These are phyloP conservation scores for Apiotrichum siamense DNA, from an alignment of 1,284 basidiomycete species.

Conservation along the genomic window DNA sequence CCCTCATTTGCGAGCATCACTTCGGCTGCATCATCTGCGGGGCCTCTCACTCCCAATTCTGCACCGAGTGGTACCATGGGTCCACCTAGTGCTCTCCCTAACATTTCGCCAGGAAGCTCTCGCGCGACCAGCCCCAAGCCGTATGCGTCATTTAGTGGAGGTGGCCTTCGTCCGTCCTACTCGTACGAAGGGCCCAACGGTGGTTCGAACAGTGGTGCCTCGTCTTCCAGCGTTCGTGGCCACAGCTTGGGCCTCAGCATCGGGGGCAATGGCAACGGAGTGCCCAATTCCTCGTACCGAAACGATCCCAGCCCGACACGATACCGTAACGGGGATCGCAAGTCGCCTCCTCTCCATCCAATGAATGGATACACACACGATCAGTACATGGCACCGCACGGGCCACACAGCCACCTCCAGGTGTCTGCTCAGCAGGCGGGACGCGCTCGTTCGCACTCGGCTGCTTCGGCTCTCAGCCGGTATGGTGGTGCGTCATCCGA, in stretches of 20 bases:
- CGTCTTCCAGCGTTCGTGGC: background rate
- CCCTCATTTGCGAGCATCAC: slow-evolving; percentile 11
- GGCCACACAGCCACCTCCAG: background rate
- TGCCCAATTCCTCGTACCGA: slow-evolving; percentile 1
- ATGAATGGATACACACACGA: slow-evolving; percentile 6
- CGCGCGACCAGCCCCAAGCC: slow-evolving; percentile 8
- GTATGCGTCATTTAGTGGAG: background rate
- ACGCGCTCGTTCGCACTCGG: slow-evolving; percentile 15
- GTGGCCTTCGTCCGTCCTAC: slow-evolving; percentile 13
- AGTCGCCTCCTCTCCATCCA: slow-evolving; percentile 1
- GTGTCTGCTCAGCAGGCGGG: background rate
- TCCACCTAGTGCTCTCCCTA: slow-evolving; percentile 3
- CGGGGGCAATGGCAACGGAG: background rate
- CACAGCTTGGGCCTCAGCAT: background rate
- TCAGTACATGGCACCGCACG: background rate
- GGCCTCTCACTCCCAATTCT: slow-evolving; percentile 11
- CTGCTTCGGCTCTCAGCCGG: slow-evolving; percentile 7
- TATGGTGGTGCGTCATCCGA: slow-evolving; percentile 6
- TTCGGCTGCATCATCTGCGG: slow-evolving; percentile 1
- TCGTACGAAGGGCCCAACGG: slow-evolving; percentile 6
- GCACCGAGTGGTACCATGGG: slow-evolving; percentile 10
- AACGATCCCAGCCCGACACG: slow-evolving; percentile 1
- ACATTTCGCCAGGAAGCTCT: slow-evolving; percentile 8
- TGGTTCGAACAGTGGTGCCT: background rate
- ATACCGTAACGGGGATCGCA: background rate